A percentile compares a stretch with the other conserved stretches of the same genome.
Conservation (phyloP, 805 yeast genomes). For the Scheffersomyces lignosus region DNA sequence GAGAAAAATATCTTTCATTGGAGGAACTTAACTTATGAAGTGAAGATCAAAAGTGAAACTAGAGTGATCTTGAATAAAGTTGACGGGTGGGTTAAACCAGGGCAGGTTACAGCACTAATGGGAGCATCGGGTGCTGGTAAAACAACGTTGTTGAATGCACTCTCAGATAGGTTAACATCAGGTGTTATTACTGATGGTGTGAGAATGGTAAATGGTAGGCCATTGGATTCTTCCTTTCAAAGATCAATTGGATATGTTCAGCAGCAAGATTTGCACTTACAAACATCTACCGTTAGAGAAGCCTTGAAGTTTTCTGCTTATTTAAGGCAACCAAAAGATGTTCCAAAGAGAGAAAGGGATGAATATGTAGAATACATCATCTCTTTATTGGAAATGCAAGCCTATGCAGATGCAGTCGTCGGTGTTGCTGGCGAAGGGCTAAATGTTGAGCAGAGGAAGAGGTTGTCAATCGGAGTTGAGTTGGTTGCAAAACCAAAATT, state of each 20-base stretch:
- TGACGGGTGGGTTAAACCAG: slow-evolving; percentile 44
- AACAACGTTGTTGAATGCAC: slow-evolving; percentile 55
- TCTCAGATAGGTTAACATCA: slow-evolving; percentile 53
- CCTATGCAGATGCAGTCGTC: slow-evolving; percentile 54
- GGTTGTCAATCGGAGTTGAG: slow-evolving; percentile 56
- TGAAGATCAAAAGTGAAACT: slow-evolving; percentile 21
- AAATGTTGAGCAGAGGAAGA: slow-evolving; percentile 55
- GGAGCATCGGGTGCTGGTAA: slow-evolving; percentile 67
- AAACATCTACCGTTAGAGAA: slow-evolving; percentile 53
- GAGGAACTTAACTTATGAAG: slow-evolving; percentile 20
- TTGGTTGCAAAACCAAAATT: slow-evolving; percentile 55
- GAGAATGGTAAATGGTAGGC: slow-evolving; percentile 55
- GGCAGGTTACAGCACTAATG: slow-evolving; percentile 59
- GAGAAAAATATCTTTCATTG: slow-evolving; percentile 19
- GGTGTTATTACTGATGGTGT: slow-evolving; percentile 58
- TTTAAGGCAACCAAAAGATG: slow-evolving; percentile 43
- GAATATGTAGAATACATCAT: slow-evolving; percentile 55
- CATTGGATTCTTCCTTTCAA: slow-evolving; percentile 49
- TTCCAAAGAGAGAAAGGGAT: slow-evolving; percentile 44
- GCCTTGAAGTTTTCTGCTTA: slow-evolving; percentile 53
- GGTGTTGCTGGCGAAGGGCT: slow-evolving; percentile 50
- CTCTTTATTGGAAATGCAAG: slow-evolving; percentile 48
- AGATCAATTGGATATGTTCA: slow-evolving; percentile 61
- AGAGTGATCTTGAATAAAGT: slow-evolving; percentile 30
- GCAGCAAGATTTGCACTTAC: slow-evolving; percentile 58